Conservation (phyloP, 2,329 filamentous ascomycete genomes). For the Scedosporium boydii region DNA sequence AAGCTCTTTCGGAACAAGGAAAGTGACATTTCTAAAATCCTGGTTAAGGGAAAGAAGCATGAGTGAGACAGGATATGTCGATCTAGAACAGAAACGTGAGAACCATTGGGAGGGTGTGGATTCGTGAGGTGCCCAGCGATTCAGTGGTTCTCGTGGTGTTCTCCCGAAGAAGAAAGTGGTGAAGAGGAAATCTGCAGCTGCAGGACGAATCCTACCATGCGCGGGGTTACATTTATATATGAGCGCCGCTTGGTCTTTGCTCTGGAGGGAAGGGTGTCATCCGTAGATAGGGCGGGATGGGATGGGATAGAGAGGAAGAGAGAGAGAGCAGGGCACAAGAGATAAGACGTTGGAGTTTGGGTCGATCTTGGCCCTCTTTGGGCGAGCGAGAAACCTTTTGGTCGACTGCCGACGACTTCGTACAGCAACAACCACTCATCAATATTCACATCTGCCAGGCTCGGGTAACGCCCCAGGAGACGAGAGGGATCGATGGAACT, state of each 20-base stretch:
- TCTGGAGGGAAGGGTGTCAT: background rate
- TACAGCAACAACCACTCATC: background rate
- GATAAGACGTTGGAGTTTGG: background rate
- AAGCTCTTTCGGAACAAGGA: background rate
- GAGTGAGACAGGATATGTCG: background rate
- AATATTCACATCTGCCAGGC: background rate
- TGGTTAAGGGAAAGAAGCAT: background rate
- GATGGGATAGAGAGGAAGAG: background rate
- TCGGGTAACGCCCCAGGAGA: background rate
- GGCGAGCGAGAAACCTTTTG: background rate
- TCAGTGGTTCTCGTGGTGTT: background rate
- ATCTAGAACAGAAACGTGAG: background rate
- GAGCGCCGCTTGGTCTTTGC: background rate
- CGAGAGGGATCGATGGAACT: background rate
- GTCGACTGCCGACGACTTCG: background rate
- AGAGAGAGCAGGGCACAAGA: background rate
- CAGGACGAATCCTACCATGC: background rate
- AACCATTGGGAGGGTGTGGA: background rate
- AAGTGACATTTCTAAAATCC: background rate
- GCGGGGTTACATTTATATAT: background rate
- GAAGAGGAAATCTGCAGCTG: background rate
- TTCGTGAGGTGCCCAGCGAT: background rate
- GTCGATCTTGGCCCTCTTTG: background rate
- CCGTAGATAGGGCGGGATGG: background rate
- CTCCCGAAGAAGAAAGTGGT: background rate